phyloP scores from a whole-genome alignment of 2,329 filamentous ascomycete species.

The Fusarium falciforme region DNA sequence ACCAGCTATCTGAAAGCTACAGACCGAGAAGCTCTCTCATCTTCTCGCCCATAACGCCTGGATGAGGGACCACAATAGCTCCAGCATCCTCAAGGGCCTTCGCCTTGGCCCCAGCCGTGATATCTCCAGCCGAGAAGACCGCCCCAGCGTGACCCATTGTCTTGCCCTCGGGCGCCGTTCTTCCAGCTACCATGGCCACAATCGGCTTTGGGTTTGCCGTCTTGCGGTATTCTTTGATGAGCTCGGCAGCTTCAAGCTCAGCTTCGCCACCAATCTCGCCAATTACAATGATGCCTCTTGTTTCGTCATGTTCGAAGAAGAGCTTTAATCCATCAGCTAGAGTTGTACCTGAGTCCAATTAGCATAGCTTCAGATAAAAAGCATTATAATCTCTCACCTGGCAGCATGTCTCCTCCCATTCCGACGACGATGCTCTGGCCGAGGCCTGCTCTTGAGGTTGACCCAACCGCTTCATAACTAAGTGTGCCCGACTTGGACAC shows the following conservation, averaged over 20 bases:
- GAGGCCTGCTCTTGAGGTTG: conserved; percentile 77
- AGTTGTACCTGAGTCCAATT: too few species aligned
- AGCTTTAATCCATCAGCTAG: too few species aligned
- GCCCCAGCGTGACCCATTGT: conserved; percentile 82
- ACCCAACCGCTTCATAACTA: conserved; percentile 83
- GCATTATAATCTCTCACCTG: conserved; percentile 59
- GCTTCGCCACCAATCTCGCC: conserved; percentile 78
- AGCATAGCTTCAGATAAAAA: too few species aligned
- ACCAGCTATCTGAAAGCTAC: background rate
- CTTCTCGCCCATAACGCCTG: conserved; percentile 50
- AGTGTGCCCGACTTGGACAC: conserved; percentile 85
- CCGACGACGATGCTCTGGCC: conserved; percentile 83
- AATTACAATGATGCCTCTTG: conserved; percentile 77
- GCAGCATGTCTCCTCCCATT: conserved; percentile 80
- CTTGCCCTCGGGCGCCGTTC: conserved; percentile 68
- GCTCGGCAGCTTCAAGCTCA: conserved; percentile 77
- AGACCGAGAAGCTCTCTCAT: conserved; percentile 49
- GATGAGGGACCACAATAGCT: conserved; percentile 52
- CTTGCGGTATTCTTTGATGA: conserved; percentile 73
- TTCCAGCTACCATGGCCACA: conserved; percentile 73
- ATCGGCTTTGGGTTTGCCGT: conserved; percentile 71
- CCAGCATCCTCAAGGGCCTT: conserved; percentile 50
- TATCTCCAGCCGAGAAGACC: conserved; percentile 53
- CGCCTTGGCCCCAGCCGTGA: conserved; percentile 48
- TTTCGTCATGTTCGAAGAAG: conserved; percentile 76